These are phyloP conservation scores for Diaporthe caulivora DNA, from an alignment of 2,329 filamentous ascomycete species.

Conservation along the genomic window DNA sequence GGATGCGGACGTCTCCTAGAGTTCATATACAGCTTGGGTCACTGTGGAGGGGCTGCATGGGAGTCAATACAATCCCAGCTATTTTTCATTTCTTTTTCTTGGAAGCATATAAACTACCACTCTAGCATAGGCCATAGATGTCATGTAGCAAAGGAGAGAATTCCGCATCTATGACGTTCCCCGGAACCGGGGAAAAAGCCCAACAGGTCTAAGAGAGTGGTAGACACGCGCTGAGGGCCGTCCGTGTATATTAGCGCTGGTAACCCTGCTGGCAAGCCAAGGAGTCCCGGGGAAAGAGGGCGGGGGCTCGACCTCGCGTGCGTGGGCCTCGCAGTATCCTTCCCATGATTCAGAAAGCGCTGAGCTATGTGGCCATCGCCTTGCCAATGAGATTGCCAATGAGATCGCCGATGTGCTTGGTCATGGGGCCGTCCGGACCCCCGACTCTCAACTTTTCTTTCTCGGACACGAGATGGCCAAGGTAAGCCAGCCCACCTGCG, in stretches of 20 bases:
- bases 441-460: slow-evolving; percentile 3
- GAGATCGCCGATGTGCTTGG: not conserved
- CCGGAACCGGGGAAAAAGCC: too few species aligned
- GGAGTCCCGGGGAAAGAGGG: not conserved
- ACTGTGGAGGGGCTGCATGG: not conserved
- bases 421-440: not conserved
- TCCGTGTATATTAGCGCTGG: too few species aligned
- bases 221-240: not conserved
- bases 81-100: too few species aligned
- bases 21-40: not conserved
- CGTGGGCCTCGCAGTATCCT: not conserved
- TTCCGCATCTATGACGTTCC: not conserved
- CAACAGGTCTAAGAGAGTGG: not conserved
- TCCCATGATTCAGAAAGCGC: too few species aligned
- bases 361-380: not conserved
- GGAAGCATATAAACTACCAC: not conserved
- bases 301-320: too few species aligned
- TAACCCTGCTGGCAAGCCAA: not conserved
- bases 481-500: slow-evolving; percentile 25
- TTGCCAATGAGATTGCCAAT: not conserved
- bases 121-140: not conserved
- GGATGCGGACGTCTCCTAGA: not conserved
- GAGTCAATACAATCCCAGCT: too few species aligned
- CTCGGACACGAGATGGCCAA: slow-evolving; percentile 25
- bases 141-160: not conserved